Conservation (phyloP, 108 stramenopile genomes). For the Licmophora abbreviata region DNA sequence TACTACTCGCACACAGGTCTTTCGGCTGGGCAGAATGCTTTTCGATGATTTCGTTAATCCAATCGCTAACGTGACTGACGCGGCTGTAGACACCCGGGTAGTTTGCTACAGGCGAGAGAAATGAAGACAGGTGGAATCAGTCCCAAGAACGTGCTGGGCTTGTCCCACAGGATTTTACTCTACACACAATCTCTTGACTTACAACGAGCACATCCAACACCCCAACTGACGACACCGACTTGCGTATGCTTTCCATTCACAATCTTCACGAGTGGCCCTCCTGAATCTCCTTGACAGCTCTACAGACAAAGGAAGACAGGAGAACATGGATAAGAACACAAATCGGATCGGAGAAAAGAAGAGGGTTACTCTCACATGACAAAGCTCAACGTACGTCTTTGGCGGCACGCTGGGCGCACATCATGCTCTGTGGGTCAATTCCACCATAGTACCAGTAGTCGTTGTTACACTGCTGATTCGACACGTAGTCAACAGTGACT, state of each 20-base stretch:
- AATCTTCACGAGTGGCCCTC: slow-evolving; percentile 19
- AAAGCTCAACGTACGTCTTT: slow-evolving; percentile 20
- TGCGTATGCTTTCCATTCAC: slow-evolving; percentile 8
- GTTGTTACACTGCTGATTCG: slow-evolving; percentile 3
- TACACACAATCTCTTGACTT: no score
- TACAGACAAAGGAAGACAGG: no score
- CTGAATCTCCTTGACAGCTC: slow-evolving; percentile 24
- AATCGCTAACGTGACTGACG: slow-evolving; percentile 16
- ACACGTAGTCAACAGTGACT: slow-evolving; percentile 8
- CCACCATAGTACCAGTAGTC: slow-evolving; percentile 9
- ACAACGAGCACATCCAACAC: slow-evolving; percentile 23
- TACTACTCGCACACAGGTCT: not conserved
- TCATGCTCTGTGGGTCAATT: slow-evolving; percentile 4
- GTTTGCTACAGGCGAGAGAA: slow-evolving; percentile 7
- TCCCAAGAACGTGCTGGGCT: no score
- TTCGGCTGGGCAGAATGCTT: slow-evolving; percentile 16
- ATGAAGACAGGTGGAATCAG: no score
- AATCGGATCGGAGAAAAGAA: no score
- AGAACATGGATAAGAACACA: no score
- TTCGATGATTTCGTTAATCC: slow-evolving; percentile 29
- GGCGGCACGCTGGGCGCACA: slow-evolving; percentile 11
- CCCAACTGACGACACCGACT: slow-evolving; percentile 26
- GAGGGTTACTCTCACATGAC: not conserved
- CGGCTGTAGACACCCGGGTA: slow-evolving; percentile 42
- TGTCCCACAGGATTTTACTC: no score